phyloP scores from a whole-genome alignment of 2,329 filamentous ascomycete genomes.

The Clonostachys solani region DNA sequence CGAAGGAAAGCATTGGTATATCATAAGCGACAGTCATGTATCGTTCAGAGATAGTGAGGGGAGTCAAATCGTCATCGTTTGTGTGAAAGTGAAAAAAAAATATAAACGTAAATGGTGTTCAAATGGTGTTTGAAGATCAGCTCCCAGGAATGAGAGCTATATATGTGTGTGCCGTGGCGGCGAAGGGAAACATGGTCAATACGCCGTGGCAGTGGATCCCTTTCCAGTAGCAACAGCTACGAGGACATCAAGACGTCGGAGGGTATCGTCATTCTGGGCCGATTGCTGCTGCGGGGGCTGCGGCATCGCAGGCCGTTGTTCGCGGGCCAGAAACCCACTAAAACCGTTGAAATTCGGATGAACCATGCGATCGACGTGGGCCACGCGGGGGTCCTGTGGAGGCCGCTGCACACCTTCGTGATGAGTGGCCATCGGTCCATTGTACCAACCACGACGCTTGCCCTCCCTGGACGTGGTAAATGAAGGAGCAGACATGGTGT shows the following conservation, averaged over 20 bases:
- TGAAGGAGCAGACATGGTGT: slow-evolving; percentile 56
- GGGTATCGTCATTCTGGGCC: slow-evolving; percentile 17
- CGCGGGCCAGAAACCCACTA: slow-evolving; percentile 40
- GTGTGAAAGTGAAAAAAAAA: not conserved
- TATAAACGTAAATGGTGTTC: not conserved
- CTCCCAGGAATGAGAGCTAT: too few species aligned
- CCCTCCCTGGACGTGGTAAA: slow-evolving; percentile 51
- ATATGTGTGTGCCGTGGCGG: not conserved
- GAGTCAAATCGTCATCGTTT: too few species aligned
- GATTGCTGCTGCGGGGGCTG: slow-evolving; percentile 9
- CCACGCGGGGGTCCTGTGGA: slow-evolving; percentile 23
- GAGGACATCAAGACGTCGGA: slow-evolving; percentile 33
- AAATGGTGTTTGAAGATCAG: not conserved
- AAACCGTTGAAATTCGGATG: slow-evolving; percentile 53
- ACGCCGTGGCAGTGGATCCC: slow-evolving; percentile 34
- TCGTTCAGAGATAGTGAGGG: too few species aligned
- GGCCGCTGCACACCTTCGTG: slow-evolving; percentile 24
- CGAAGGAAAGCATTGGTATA: too few species aligned
- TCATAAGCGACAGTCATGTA: too few species aligned
- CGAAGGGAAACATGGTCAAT: slow-evolving; percentile 11
- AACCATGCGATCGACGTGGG: slow-evolving; percentile 51
- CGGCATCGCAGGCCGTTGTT: slow-evolving; percentile 11
- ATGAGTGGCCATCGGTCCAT: slow-evolving; percentile 39
- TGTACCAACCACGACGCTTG: slow-evolving; percentile 72
- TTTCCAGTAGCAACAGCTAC: slow-evolving; percentile 40